phyloP scores from a whole-genome alignment of 164 flowering plant genomes.

The Vitis amurensis region DNA sequence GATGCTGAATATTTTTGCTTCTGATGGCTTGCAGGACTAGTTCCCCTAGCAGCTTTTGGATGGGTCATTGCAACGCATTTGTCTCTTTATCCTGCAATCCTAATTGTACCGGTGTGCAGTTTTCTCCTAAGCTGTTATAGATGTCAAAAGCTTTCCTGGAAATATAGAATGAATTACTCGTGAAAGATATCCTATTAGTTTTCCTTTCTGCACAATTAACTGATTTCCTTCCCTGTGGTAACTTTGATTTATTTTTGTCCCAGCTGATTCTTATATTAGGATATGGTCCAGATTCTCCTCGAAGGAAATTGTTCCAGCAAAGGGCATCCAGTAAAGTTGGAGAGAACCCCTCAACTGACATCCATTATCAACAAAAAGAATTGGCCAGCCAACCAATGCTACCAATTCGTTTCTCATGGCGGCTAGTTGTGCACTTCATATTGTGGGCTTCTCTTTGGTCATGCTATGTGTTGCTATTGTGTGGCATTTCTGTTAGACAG shows the following conservation, averaged over 20 bases:
- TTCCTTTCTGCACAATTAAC: background rate
- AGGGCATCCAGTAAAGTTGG: slow-evolving; percentile 18
- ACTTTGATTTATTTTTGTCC: slow-evolving; percentile 8
- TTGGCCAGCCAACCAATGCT: slow-evolving; percentile 9
- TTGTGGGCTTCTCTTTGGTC: slow-evolving; percentile 77
- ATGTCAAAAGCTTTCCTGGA: background rate
- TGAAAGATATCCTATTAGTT: background rate
- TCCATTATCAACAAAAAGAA: slow-evolving; percentile 13
- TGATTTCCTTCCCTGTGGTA: too few relatives aligned
- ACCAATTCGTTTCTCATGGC: slow-evolving; percentile 52
- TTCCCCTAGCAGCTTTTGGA: slow-evolving; percentile 93
- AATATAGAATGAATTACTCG: background rate
- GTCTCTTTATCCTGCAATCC: slow-evolving; percentile 79
- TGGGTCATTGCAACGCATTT: slow-evolving; percentile 90
- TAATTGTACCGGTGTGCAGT: slow-evolving; percentile 74
- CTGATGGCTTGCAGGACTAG: slow-evolving; percentile 49
- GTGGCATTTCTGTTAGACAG: slow-evolving; percentile 57
- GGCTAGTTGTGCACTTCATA: slow-evolving; percentile 50
- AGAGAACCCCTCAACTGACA: slow-evolving; percentile 24
- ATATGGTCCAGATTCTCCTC: slow-evolving; percentile 84
- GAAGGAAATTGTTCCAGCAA: slow-evolving; percentile 65
- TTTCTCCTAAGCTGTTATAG: slow-evolving; percentile 4
- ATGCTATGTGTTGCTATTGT: slow-evolving; percentile 58
- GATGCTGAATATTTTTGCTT: slow-evolving; percentile 3
- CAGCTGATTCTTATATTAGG: slow-evolving; percentile 81